Conservation (phyloP, 2,329 filamentous ascomycete genomes). For the Apiospora rasikravindrae region DNA sequence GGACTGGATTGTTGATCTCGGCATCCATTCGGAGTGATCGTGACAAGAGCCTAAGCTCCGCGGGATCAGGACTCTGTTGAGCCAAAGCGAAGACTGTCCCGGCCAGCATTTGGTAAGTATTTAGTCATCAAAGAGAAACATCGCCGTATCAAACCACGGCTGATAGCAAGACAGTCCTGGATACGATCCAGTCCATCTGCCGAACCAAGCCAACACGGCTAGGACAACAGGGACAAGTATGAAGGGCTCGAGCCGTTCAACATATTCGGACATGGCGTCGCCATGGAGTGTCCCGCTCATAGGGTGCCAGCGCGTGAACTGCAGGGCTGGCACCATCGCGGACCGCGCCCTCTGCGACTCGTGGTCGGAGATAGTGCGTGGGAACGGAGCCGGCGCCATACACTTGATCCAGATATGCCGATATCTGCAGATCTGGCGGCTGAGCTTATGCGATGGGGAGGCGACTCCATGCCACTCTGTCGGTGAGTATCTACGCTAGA, state of each 20-base stretch:
- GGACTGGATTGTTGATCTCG: slow-evolving; percentile 62
- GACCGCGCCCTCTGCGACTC: slow-evolving; percentile 51
- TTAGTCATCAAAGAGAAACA: not conserved
- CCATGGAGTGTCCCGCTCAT: slow-evolving; percentile 43
- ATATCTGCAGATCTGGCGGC: slow-evolving; percentile 46
- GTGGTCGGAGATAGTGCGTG: slow-evolving; percentile 48
- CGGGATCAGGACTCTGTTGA: slow-evolving; percentile 41
- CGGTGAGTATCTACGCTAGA: too few species aligned
- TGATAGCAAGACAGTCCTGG: slow-evolving; percentile 35
- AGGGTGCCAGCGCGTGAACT: slow-evolving; percentile 49
- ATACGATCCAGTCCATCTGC: slow-evolving; percentile 61
- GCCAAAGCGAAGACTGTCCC: slow-evolving; percentile 51
- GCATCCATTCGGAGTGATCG: slow-evolving; percentile 48
- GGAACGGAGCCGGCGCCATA: slow-evolving; percentile 34
- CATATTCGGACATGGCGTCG: slow-evolving; percentile 34
- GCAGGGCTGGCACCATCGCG: slow-evolving; percentile 52
- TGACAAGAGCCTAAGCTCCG: not conserved
- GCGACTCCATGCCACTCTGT: too few species aligned
- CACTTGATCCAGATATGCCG: slow-evolving; percentile 44
- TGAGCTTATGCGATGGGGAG: slow-evolving; percentile 49
- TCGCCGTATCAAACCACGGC: not conserved
- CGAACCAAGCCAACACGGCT: slow-evolving; percentile 56
- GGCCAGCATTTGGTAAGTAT: slow-evolving; percentile 44
- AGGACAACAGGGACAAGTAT: slow-evolving; percentile 52
- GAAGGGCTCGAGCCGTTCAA: slow-evolving; percentile 52